Evolutionary conservation across 2,329 filamentous ascomycete species (phyloP), one percentile per base, ranked within the genome.

Genomic region (Orbilia brochopaga): DNA sequence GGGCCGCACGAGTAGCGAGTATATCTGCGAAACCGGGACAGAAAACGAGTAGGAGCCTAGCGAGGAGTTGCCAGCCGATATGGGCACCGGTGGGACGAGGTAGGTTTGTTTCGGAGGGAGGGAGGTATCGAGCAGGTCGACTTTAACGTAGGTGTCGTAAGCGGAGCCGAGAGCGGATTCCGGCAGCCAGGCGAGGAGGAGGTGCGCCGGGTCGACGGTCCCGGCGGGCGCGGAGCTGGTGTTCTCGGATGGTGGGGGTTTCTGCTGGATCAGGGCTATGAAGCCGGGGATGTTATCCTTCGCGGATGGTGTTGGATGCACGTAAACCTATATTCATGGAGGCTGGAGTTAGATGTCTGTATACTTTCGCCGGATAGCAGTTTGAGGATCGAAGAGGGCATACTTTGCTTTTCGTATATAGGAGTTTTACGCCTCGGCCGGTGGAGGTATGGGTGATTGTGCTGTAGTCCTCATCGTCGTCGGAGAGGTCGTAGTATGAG

Each of bases 251-350:
- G 74, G 78, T 32, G 81, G 79, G 0, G 83, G 83, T 79, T 95
- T 96, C 79, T 99, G 93, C 79, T 99, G 91, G 13, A 99, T 83
- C 1, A 99, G 84, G 17, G 94, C 93, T 76, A 99, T 88, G 79
- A 94, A 99, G 51, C 94, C 94, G 2, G 91, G 83, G 63, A 99
- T 95, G 76, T 99, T 99, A 82, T 99, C 94, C 81, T 92, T 96
- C 64, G 92, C 86, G 0, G 91, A 95, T 0, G 93, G 90, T 0
- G 92, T 92, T 0, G 94, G 94, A 79, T 99, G 94, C 48, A 99
- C 88, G 79, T 97, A 99, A 79, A 99, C 94, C 89, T 92, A 76
- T 42, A 48, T 19, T 60, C 0, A 7, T 17, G 8, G 52, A 56
- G 8, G 3, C 27, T 3, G 27, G 8, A 6, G 27, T 56, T 54